Evolutionary conservation across 2,329 filamentous ascomycete species (phyloP).

Genomic region (Cryphonectria radicalis): DNA sequence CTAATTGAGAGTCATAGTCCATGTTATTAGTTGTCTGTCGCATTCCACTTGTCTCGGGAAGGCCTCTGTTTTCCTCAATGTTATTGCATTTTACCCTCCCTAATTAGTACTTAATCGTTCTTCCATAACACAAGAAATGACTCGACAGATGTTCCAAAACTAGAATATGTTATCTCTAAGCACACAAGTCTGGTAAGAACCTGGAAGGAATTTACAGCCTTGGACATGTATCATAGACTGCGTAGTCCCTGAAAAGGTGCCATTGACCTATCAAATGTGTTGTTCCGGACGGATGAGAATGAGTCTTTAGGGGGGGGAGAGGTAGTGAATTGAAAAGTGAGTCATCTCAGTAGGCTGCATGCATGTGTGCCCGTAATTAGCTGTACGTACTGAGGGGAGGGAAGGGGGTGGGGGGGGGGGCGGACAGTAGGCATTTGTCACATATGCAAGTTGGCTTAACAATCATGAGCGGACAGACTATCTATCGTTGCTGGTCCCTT

Average conservation of each 20-base stretch:
- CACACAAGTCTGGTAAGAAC: background rate
- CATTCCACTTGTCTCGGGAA: background rate
- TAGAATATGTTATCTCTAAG: background rate
- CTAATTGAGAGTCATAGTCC: background rate
- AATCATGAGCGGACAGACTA: background rate
- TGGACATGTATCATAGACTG: background rate
- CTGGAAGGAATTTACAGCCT: background rate
- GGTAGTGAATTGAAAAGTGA: background rate
- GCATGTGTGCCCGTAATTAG: background rate
- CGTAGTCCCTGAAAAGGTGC: background rate
- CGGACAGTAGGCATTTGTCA: background rate
- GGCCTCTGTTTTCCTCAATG: background rate
- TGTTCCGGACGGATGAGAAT: background rate
- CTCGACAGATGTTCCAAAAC: background rate
- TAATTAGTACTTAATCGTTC: background rate
- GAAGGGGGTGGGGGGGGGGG: background rate
- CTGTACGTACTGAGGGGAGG: background rate
- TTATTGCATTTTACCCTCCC: background rate
- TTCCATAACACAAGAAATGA: background rate
- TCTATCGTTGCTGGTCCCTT: background rate
- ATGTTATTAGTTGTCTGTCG: background rate
- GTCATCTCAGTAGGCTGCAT: slow-evolving; percentile 1
- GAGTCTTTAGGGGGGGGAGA: background rate
- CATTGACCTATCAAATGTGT: slow-evolving; percentile 1
- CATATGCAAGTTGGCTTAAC: background rate